Evolutionary conservation across 345 rosid species (phyloP).

Genomic region (Sapria himalayana): DNA sequence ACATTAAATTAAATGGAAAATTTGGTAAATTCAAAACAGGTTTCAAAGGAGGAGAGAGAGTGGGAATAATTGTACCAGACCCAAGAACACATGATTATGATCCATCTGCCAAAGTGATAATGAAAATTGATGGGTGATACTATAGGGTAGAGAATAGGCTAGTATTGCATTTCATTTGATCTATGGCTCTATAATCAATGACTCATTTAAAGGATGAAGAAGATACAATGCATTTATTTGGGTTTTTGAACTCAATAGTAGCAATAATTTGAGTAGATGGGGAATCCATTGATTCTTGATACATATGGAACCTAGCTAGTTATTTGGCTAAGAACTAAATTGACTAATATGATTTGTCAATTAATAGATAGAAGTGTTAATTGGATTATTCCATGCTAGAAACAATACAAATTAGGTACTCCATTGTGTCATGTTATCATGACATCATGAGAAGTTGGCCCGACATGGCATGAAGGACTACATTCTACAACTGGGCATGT

Average conservation of each 20-base stretch:
- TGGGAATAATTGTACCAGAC: neutral
- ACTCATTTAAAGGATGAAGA: neutral
- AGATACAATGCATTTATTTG: neutral
- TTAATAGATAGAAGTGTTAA: no score
- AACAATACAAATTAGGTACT: no score
- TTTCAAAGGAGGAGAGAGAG: neutral
- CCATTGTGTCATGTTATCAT: no score
- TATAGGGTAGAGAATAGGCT: neutral
- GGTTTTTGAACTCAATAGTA: neutral
- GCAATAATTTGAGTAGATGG: neutral
- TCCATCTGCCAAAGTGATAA: neutral
- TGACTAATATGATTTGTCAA: no score
- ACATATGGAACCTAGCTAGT: neutral
- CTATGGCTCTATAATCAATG: constrained; percentile 2
- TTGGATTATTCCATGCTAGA: no score
- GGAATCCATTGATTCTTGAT: neutral
- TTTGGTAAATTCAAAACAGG: neutral
- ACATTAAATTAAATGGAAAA: neutral
- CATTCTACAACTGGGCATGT: no score
- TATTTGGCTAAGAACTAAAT: neutral
- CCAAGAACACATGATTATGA: no score
- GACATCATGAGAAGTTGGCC: no score
- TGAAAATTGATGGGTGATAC: neutral
- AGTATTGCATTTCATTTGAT: constrained; percentile 5
- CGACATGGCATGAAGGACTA: no score